These are phyloP conservation scores for Adansonia rubrostipa DNA, from an alignment of 441 rosid genomes.

Conservation along the genomic window DNA sequence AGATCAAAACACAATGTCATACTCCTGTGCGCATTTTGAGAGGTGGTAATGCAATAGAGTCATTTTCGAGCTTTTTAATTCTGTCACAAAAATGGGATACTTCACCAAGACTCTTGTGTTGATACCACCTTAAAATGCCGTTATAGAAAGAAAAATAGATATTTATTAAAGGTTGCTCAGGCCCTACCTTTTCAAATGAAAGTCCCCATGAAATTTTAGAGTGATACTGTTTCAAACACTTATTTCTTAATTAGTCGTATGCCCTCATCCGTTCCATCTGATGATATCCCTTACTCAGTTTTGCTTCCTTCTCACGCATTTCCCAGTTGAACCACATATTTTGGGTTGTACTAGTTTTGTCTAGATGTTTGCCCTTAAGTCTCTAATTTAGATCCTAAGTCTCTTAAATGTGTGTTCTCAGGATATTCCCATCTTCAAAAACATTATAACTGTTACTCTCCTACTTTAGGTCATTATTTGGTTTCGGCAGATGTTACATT, in stretches of 20 bases:
- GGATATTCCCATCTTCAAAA: background rate
- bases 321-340: no score
- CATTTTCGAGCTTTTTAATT: background rate
- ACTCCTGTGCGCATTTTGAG: background rate
- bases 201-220: no score
- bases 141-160: background rate
- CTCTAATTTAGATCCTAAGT: background rate
- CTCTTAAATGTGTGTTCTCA: background rate
- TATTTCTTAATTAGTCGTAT: background rate
- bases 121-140: background rate
- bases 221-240: no score
- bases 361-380: background rate
- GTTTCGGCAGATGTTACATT: background rate
- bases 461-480: background rate
- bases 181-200: background rate
- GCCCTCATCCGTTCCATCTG: background rate
- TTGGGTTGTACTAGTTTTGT: background rate
- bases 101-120: background rate
- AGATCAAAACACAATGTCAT: background rate
- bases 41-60: background rate
- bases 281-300: background rate
- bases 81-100: background rate
- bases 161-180: background rate
- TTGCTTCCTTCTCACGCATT: background rate
- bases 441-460: background rate